A percentile compares a stretch with the other conserved stretches of the same genome.
These are phyloP conservation scores for Guyanaporus albipodus DNA, from an alignment of 768 basidiomycete genomes.

Conservation along the genomic window DNA sequence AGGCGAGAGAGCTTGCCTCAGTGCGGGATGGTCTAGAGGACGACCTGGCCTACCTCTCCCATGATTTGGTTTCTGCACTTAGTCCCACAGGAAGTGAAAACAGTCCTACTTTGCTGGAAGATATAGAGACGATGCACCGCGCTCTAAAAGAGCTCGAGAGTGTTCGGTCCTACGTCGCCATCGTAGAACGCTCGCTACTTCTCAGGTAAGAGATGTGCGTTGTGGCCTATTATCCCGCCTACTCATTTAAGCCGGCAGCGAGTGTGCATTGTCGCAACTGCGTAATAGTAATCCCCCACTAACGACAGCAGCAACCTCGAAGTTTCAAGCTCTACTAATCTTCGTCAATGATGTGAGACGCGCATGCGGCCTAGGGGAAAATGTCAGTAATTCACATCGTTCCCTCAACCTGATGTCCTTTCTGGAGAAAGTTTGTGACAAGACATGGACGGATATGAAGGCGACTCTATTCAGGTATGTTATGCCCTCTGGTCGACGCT, in stretches of 20 bases:
- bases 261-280: slow-evolving; percentile 53
- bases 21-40: slow-evolving; percentile 74
- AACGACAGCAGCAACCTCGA: slow-evolving; percentile 44
- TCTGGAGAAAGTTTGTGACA: slow-evolving; percentile 56
- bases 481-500: neutral
- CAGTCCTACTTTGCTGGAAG: slow-evolving; percentile 70
- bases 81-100: slow-evolving; percentile 39
- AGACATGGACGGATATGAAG: slow-evolving; percentile 78
- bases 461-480: slow-evolving; percentile 58
- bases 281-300: slow-evolving; percentile 38
- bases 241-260: slow-evolving; percentile 38
- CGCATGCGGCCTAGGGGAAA: slow-evolving; percentile 44
- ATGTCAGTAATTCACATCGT: slow-evolving; percentile 41
- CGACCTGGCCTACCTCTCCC: slow-evolving; percentile 64
- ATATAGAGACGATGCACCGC: slow-evolving; percentile 75
- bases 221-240: neutral
- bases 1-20: slow-evolving; percentile 72
- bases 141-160: slow-evolving; percentile 73
- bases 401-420: slow-evolving; percentile 59
- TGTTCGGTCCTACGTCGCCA: slow-evolving; percentile 70
- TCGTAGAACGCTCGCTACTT: slow-evolving; percentile 65
- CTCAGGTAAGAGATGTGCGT: slow-evolving; percentile 53
- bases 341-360: slow-evolving; percentile 52
- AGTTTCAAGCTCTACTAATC: slow-evolving; percentile 57
- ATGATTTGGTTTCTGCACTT: slow-evolving; percentile 58